phyloP scores from a whole-genome alignment of 2,329 filamentous ascomycete genomes.

The Apiospora arundinis region DNA sequence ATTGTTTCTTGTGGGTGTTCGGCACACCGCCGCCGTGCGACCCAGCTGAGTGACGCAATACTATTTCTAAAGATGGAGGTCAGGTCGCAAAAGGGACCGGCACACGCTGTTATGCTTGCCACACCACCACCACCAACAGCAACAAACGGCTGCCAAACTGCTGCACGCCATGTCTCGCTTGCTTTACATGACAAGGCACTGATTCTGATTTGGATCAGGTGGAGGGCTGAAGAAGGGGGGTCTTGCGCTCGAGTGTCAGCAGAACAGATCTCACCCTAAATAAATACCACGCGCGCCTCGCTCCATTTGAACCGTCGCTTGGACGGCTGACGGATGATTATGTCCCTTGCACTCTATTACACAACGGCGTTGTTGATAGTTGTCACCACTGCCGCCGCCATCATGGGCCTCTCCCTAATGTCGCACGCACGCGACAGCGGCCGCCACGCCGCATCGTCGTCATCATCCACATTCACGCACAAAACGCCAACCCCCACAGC shows the following conservation, averaged over 20 bases:
- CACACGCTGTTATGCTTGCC: neutral
- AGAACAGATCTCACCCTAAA: constrained; percentile 1
- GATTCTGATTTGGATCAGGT: neutral
- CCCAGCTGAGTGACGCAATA: constrained; percentile 8
- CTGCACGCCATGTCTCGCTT: neutral
- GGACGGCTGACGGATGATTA: constrained; percentile 1
- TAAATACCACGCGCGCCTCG: neutral
- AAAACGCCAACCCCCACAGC: neutral
- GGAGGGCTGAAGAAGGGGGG: neutral
- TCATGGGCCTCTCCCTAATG: neutral
- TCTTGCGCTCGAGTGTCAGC: neutral
- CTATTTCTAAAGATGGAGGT: neutral
- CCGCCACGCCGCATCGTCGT: neutral
- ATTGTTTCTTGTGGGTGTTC: constrained; percentile 4
- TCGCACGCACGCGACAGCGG: neutral
- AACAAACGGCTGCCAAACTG: no score
- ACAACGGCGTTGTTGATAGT: neutral
- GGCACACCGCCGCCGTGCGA: constrained; percentile 13
- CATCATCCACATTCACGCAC: neutral
- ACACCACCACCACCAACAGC: neutral
- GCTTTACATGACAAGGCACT: neutral
- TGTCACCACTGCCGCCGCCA: neutral
- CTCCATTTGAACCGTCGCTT: neutral
- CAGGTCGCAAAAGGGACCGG: neutral
- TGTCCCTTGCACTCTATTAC: constrained; percentile 16